Evolutionary conservation across 257 asterid species (phyloP), one percentile per base, ranked within the genome.

Genomic region (Eucommia ulmoides): DNA sequence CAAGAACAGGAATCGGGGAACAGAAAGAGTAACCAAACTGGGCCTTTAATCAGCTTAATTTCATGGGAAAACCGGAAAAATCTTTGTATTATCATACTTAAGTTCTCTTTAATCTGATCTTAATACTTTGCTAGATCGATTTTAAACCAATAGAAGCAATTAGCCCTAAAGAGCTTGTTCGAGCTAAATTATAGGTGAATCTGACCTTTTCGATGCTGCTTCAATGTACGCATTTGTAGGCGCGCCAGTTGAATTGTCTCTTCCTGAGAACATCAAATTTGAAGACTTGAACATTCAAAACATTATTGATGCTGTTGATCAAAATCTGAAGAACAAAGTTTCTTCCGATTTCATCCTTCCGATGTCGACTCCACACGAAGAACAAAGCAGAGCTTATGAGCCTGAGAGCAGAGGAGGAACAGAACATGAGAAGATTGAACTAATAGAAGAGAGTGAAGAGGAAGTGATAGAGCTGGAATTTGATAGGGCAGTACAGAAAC

Each of bases 281-380:
- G 79, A 57, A 14, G 50, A 41, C 35, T 35, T 50, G 51, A 42
- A 70, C 66, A 62, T 75, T 49, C 66, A 67, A n/a, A 45, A 60
- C 12, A 50, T 62, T 0, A 54, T 68, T 14, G 46, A 29, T 11
- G 25, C 60, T 17, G 46, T 23, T 21, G n/a, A 3, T 0, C 58
- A 14, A 29, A 23, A 45, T 23, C 5, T 24, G 2, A 45, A 58
- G 33, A 59, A 22, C 0, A 62, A 44, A 25, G 53, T 53, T 33
- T 1, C 22, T 26, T 44, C 63, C 0, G 25, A 23, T 41, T 33
- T 24, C 23, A 49, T 18, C 12, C 14, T 20, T 11, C 24, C 62
- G 7, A 17, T 26, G 8, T 15, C 29, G n/a, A n/a, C 54, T 7
- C 24, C 47, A 25, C 18, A 17, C 6, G 41, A 16, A 21, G 59